Conservation (phyloP, 129 eudicot species). For the Logfia minima region DNA sequence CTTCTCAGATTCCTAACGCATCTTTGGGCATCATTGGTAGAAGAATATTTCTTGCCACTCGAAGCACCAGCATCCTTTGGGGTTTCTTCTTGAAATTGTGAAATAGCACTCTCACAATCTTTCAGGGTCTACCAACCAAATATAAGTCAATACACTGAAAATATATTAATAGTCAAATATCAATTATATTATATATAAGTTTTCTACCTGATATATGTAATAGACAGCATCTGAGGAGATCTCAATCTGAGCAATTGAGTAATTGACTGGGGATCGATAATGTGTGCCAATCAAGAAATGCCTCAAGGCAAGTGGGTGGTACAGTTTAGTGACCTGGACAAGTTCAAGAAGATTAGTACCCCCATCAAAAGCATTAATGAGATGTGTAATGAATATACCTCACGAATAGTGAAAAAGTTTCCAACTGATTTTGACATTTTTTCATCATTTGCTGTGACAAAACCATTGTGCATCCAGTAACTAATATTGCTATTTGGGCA, state of each 20-base stretch:
- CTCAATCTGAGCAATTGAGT: slow-evolving; percentile 69
- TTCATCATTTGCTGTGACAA: slow-evolving; percentile 79
- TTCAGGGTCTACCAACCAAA: slow-evolving; percentile 60
- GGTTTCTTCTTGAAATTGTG: slow-evolving; percentile 39
- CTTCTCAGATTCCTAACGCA: slow-evolving; percentile 46
- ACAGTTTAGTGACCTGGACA: slow-evolving; percentile 62
- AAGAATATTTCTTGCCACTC: slow-evolving; percentile 35
- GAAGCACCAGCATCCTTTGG: background rate
- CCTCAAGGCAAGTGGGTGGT: slow-evolving; percentile 94
- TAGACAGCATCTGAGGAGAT: slow-evolving; percentile 72
- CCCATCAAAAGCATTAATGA: background rate
- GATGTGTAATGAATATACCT: slow-evolving; percentile 41
- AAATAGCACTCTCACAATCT: slow-evolving; percentile 59
- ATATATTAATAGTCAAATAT: background rate
- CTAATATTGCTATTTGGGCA: slow-evolving; percentile 65
- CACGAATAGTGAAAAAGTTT: slow-evolving; percentile 82
- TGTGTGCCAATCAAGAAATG: slow-evolving; percentile 84
- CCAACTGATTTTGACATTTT: slow-evolving; percentile 84
- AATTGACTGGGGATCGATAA: slow-evolving; percentile 84
- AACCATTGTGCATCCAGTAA: slow-evolving; percentile 94
- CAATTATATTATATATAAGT: background rate
- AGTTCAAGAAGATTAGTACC: background rate
- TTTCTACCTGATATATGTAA: slow-evolving; percentile 70
- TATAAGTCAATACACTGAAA: background rate
- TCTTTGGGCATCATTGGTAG: slow-evolving; percentile 46